Evolutionary conservation across 1,284 basidiomycete genomes (phyloP), one percentile per base, ranked within the genome.

Genomic region (Lentinus polychrous): DNA sequence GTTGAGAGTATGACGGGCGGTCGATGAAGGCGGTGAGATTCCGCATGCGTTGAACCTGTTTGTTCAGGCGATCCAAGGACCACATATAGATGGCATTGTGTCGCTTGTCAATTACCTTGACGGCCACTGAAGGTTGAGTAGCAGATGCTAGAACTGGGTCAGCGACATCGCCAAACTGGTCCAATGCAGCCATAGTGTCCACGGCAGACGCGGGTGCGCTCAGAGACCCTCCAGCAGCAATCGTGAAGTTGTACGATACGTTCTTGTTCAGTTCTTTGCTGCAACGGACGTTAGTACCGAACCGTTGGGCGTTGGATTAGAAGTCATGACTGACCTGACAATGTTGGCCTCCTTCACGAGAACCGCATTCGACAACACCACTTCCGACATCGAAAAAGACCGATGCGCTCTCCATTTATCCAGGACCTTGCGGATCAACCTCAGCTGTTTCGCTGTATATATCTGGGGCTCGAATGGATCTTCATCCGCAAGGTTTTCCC

Each of bases 331-430:
- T 52, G 55, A 90, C 91, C 90, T 91, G 58, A 95, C 87, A 35
- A 95, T 78, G 63, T 98, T 98, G 8, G 94, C 94, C 68, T 99
- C 95, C 66, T 95, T 94, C 37, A 99, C 72, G 46, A 88, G 66
- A 0, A 94, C 86, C 3, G 95, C 94, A 61, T 84, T 86, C 5
- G 86, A 85, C 40, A 99, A 71, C 8, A 95, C 80, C 41, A 81
- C 71, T 67, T 98, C 94, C 0, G 94, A 92, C 90, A 98, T 95
- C 0, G 84, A 86, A 63, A 94, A 94, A 7, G 86, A 78, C 27
- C 86, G 76, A 65, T 93, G 81, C 0, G 78, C 75, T 55, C 88
- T 78, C 95, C 95, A 99, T 55, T 79, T 83, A 54, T 85, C 81
- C 52, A 96, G 66, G 2, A 86, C 90, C 60, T 82, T 83, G 55